Evolutionary conservation across 179 eudicot species (phyloP).

Genomic region (Silene noctiflora): DNA sequence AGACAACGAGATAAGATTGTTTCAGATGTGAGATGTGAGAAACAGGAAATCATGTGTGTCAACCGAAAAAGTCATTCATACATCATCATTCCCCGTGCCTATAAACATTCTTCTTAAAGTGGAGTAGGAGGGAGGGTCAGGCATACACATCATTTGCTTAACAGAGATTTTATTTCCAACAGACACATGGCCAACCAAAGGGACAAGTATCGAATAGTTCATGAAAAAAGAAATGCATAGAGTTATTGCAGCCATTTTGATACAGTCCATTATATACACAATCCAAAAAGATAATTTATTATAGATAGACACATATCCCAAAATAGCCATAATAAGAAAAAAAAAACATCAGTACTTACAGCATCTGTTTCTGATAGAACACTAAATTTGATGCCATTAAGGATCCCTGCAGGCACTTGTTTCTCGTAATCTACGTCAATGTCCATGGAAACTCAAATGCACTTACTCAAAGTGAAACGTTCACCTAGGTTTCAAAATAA

Average conservation of each 20-base stretch:
- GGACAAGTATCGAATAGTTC: background rate
- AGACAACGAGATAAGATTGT: background rate
- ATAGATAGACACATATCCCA: background rate
- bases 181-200: too few relatives aligned
- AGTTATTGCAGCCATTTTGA: background rate
- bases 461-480: constrained; percentile 10
- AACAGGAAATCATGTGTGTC: background rate
- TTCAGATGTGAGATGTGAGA: background rate
- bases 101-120: background rate
- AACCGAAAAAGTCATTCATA: background rate
- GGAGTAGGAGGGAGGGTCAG: too few relatives aligned
- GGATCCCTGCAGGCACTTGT: constrained; percentile 47
- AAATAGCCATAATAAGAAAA: background rate
- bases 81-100: too few relatives aligned
- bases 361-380: constrained; percentile 63
- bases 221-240: background rate
- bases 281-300: background rate
- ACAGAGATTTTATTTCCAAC: too few relatives aligned
- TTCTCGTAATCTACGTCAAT: constrained; percentile 37
- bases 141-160: too few relatives aligned
- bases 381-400: constrained; percentile 49
- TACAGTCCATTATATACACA: background rate
- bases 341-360: constrained; percentile 44
- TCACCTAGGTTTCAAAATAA: constrained; percentile 16
- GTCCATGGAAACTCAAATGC: constrained; percentile 47